A percentile compares a stretch with the other conserved stretches of the same genome.
These are phyloP conservation scores for Komagataella populi DNA, from an alignment of 805 yeast genomes.

Conservation along the genomic window DNA sequence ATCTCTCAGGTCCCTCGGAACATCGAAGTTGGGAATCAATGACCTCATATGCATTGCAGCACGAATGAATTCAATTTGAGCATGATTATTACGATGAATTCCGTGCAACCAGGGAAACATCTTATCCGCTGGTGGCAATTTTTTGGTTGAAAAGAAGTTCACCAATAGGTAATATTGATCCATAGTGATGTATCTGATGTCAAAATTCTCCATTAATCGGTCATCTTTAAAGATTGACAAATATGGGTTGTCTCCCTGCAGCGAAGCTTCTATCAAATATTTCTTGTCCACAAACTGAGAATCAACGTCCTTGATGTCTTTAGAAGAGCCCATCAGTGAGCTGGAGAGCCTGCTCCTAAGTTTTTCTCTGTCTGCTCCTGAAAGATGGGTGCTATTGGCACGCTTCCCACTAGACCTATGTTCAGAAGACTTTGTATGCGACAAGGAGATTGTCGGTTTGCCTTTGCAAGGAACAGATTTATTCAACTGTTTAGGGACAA, in stretches of 20 bases:
- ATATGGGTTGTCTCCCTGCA: not conserved
- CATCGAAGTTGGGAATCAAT: slow-evolving; percentile 6
- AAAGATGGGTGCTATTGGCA: not conserved
- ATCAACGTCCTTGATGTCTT: not conserved
- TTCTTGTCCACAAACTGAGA: not conserved
- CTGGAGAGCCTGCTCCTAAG: not conserved
- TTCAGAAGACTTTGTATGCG: not conserved
- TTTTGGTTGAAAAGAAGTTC: not conserved
- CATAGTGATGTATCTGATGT: not conserved
- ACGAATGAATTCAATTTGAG: slow-evolving; percentile 32
- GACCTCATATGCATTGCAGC: slow-evolving; percentile 2
- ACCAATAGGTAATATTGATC: not conserved
- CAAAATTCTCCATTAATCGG: not conserved
- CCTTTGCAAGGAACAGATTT: not conserved
- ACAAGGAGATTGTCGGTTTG: not conserved
- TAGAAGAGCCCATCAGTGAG: not conserved
- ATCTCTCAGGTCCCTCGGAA: slow-evolving; percentile 12
- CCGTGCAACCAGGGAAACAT: slow-evolving; percentile 94
- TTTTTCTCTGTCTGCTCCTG: not conserved
- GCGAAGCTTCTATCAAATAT: not conserved
- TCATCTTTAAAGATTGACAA: not conserved
- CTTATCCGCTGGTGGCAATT: slow-evolving; percentile 44
- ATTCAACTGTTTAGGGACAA: not conserved
- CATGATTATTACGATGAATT: slow-evolving; percentile 38
- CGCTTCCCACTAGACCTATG: not conserved